A percentile compares a stretch with the other conserved stretches of the same genome.
These are phyloP conservation scores for Wickerhamomyces queroliae DNA, from an alignment of 805 yeast genomes.

Conservation along the genomic window DNA sequence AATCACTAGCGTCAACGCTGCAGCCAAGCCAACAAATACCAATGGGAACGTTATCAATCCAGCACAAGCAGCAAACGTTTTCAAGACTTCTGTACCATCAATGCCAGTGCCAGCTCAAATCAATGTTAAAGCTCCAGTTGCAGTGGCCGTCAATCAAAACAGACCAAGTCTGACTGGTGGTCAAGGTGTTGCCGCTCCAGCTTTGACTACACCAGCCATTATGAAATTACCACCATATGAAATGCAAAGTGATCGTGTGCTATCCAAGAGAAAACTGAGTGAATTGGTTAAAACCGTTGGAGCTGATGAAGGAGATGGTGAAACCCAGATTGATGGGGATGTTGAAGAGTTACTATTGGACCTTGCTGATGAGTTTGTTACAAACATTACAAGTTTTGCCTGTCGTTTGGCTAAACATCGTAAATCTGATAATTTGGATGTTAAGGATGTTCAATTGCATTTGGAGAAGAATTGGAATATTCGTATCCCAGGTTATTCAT, in stretches of 20 bases:
- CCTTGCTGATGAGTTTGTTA: conserved; percentile 92
- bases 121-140: conserved; percentile 56
- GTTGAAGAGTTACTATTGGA: conserved; percentile 88
- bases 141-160: conserved; percentile 59
- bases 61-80: conserved; percentile 23
- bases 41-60: conserved; percentile 17
- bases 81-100: conserved; percentile 46
- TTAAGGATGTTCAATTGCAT: conserved; percentile 86
- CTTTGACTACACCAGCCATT: conserved; percentile 70
- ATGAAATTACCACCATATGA: conserved; percentile 78
- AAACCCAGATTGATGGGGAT: conserved; percentile 88
- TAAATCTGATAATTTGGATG: conserved; percentile 80
- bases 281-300: conserved; percentile 83
- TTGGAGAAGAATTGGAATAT: conserved; percentile 93
- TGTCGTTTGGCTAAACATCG: conserved; percentile 94
- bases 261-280: conserved; percentile 82
- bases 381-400: conserved; percentile 87
- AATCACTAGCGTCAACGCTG: conserved; percentile 43
- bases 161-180: conserved; percentile 88
- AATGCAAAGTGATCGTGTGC: conserved; percentile 72
- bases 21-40: conserved; percentile 34
- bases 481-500: conserved; percentile 86
- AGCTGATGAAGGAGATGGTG: conserved; percentile 86
- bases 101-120: conserved; percentile 68
- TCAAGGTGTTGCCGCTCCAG: conserved; percentile 62